Percentiles rank a stretch among this genome's conserved stretches.
phyloP scores from a whole-genome alignment of 2,329 filamentous ascomycete species.

The Tolypocladium cylindrosporum region DNA sequence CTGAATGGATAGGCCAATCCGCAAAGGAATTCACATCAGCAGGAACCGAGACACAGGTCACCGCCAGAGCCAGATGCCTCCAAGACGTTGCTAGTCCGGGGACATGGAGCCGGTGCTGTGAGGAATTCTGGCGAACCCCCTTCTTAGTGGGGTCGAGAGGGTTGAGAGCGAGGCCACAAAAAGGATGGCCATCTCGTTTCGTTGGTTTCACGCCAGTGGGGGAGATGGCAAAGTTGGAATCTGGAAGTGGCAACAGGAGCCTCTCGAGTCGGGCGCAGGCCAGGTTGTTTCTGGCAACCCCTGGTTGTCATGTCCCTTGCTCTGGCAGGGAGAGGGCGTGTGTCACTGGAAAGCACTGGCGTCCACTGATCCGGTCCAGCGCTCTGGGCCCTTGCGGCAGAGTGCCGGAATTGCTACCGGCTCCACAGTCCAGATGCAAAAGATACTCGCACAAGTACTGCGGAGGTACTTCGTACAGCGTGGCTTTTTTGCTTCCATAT shows the following conservation, averaged over 20 bases:
- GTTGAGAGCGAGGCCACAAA: not conserved
- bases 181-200: not conserved
- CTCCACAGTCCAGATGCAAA: slow-evolving; percentile 12
- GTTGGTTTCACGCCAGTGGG: not conserved
- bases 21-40: not conserved
- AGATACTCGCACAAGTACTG: not conserved
- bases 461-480: no score
- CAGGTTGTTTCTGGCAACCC: not conserved
- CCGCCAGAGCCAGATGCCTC: not conserved
- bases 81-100: not conserved
- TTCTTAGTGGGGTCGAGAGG: not conserved
- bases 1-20: not conserved
- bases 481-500: not conserved
- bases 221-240: not conserved
- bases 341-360: not conserved
- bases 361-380: slow-evolving; percentile 4
- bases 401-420: slow-evolving; percentile 20
- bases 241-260: not conserved
- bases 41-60: not conserved
- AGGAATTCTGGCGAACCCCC: not conserved
- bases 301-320: not conserved
- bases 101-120: not conserved
- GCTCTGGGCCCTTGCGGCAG: slow-evolving; percentile 13
- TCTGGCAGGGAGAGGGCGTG: not conserved
- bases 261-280: not conserved